Evolutionary conservation across 495 filamentous ascomycete species (phyloP), one percentile per base, ranked within the genome.

Genomic region (Paragyromitra xinjiangensis): DNA sequence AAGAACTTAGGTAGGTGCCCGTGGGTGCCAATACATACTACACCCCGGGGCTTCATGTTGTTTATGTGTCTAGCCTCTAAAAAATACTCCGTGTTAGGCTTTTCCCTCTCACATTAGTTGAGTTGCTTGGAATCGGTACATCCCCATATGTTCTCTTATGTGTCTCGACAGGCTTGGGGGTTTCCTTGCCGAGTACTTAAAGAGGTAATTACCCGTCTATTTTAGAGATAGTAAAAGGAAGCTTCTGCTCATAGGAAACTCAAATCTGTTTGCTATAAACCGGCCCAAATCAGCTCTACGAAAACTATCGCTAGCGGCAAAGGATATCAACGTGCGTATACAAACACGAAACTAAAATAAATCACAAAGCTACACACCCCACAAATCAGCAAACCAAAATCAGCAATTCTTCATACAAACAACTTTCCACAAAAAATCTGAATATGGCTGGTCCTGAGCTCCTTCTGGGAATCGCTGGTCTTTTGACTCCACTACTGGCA

Each of bases 381-480:
- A 40, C 2, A 37, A 24, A 8, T 16, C 16, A 69, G 3, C 6
- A 55, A 42, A 40, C 16, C 1, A 24, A 14, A 71, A 48, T 9
- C 7, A 62, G 44, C 16, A 51, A 37, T 16, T 16, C 44, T 34
- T 63, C n/a, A 40, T 19, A 63, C 12, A 40, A 16, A 63, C 62
- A 34, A 7, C 0, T 19, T 12, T 48, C 42, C 4, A 29, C 5
- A 19, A 56, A 9, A 58, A 59, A 19, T 8, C 22, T 16, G n/a
- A 69, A 37, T 62, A 75, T 71, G 73, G 39, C 73, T 12, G 73
- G 73, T 24, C 42, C 67, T 45, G 73, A 76, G 39, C 29, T 71
- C 48, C 11, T 76, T 5, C 34, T 76, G 7, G 73, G 73, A 6
- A 69, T 76, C 11, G 67, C 58, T 37, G 58, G 73, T n/a, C 55